These are phyloP conservation scores for Kazachstania taianensis DNA, from an alignment of 805 yeast genomes.

Conservation along the genomic window DNA sequence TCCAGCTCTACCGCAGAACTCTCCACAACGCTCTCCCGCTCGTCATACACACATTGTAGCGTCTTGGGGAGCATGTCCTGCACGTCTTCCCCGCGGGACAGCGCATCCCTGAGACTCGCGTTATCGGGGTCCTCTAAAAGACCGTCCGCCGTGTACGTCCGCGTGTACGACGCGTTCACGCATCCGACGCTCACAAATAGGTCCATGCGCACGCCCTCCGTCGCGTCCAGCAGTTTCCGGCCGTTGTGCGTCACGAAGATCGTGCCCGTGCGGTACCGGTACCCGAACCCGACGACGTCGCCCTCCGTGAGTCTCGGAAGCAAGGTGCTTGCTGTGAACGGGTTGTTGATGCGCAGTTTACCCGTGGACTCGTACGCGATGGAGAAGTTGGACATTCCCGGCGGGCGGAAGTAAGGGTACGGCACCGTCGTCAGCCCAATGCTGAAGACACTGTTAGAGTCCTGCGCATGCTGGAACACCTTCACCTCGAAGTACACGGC, in stretches of 20 bases:
- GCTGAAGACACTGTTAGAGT: slow-evolving; percentile 41
- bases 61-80: slow-evolving; percentile 12
- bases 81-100: slow-evolving; percentile 16
- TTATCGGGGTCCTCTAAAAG: slow-evolving; percentile 29
- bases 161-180: slow-evolving; percentile 30
- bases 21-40: slow-evolving; percentile 11
- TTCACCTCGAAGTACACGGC: slow-evolving; percentile 61
- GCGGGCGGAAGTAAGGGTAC: slow-evolving; percentile 63
- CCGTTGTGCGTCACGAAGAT: slow-evolving; percentile 93
- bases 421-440: slow-evolving; percentile 66
- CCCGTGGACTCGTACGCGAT: slow-evolving; percentile 70
- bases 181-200: slow-evolving; percentile 33
- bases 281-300: slow-evolving; percentile 90
- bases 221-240: slow-evolving; percentile 70
- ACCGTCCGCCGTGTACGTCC: slow-evolving; percentile 30
- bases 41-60: slow-evolving; percentile 18
- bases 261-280: slow-evolving; percentile 69
- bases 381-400: slow-evolving; percentile 63
- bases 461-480: slow-evolving; percentile 30
- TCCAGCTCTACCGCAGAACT: slow-evolving; percentile 35
- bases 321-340: slow-evolving; percentile 37
- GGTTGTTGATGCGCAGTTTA: slow-evolving; percentile 53
- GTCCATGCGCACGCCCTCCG: slow-evolving; percentile 51
- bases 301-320: slow-evolving; percentile 53
- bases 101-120: slow-evolving; percentile 18